These are phyloP conservation scores for Fraxinus angustifolia DNA, from an alignment of 305 asterid genomes.

Conservation along the genomic window DNA sequence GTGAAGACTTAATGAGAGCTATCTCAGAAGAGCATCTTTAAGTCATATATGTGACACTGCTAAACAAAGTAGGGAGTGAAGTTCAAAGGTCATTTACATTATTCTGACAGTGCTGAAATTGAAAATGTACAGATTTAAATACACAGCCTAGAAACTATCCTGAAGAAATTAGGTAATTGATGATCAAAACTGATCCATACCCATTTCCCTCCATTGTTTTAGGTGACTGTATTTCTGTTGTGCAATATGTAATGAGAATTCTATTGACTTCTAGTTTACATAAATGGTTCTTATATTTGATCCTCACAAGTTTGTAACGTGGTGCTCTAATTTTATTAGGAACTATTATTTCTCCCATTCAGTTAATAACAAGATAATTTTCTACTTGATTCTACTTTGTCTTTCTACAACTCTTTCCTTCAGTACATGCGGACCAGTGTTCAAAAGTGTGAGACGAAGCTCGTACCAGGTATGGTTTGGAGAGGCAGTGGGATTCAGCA, in stretches of 20 bases:
- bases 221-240: conserved; percentile 28
- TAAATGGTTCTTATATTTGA: conserved; percentile 1
- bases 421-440: neutral
- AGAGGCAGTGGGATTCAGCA: neutral
- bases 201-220: conserved; percentile 28
- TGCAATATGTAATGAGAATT: conserved; percentile 23
- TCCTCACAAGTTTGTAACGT: neutral
- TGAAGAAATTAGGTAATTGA: conserved; percentile 30
- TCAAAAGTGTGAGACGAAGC: neutral
- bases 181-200: conserved; percentile 17
- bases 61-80: neutral
- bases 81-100: conserved; percentile 19
- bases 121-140: conserved; percentile 37
- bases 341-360: neutral
- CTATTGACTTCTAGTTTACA: conserved; percentile 3
- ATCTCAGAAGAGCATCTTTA: neutral
- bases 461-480: neutral
- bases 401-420: neutral
- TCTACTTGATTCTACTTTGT: neutral
- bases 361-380: neutral
- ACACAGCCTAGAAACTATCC: conserved; percentile 22
- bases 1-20: conserved; percentile 11
- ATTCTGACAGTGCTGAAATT: conserved; percentile 31
- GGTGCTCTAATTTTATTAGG: neutral
- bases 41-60: neutral